phyloP scores from a whole-genome alignment of 164 flowering plant genomes.

The Dillenia turbinata region DNA sequence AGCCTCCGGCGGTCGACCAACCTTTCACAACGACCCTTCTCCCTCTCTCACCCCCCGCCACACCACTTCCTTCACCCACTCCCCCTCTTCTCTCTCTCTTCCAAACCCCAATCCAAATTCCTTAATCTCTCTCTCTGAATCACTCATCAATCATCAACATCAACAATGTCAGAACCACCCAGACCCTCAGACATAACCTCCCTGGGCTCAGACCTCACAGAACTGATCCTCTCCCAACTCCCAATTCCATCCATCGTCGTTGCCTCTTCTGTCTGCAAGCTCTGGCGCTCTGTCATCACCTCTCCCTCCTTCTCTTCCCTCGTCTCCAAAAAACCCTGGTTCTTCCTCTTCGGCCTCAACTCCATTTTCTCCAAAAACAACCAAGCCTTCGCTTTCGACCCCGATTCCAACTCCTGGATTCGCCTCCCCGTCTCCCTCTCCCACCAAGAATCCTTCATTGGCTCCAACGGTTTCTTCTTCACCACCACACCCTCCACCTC shows the following conservation, averaged over 20 bases:
- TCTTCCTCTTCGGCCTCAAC: slow-evolving; percentile 61
- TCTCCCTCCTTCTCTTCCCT: slow-evolving; percentile 29
- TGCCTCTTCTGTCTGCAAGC: slow-evolving; percentile 53
- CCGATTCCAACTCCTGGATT: slow-evolving; percentile 48
- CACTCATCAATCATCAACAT: too few relatives aligned
- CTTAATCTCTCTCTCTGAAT: too few relatives aligned
- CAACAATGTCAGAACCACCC: too few relatives aligned
- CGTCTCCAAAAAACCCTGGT: slow-evolving; percentile 43
- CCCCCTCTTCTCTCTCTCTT: too few relatives aligned
- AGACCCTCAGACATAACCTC: not conserved
- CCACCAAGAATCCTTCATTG: slow-evolving; percentile 30
- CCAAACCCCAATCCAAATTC: too few relatives aligned
- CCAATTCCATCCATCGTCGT: slow-evolving; percentile 53
- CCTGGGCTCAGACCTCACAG: slow-evolving; percentile 44
- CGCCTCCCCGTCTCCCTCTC: slow-evolving; percentile 30
- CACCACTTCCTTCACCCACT: too few relatives aligned
- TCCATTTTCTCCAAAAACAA: slow-evolving; percentile 44
- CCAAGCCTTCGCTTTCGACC: slow-evolving; percentile 73
- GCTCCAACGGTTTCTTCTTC: slow-evolving; percentile 43
- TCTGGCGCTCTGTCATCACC: slow-evolving; percentile 43
- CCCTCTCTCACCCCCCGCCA: too few relatives aligned
- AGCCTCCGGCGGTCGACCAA: too few relatives aligned
- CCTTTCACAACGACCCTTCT: too few relatives aligned
- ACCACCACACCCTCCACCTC: slow-evolving; percentile 27
- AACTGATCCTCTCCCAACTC: slow-evolving; percentile 52